Evolutionary conservation across 768 basidiomycete genomes (phyloP).

Genomic region (Tulasnella sp.): DNA sequence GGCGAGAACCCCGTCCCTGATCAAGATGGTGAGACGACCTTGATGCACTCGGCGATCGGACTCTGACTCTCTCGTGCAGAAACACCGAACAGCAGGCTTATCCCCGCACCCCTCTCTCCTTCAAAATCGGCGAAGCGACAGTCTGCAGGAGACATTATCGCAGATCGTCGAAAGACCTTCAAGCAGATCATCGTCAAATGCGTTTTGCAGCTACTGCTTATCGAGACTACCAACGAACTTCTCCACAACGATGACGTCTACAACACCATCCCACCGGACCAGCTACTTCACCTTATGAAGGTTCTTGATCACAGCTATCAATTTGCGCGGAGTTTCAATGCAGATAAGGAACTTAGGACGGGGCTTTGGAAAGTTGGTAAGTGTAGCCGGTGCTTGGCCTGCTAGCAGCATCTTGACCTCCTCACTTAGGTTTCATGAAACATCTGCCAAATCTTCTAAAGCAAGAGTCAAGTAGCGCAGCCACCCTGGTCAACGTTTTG

Average conservation of each 20-base stretch:
- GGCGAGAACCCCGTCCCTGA: slow-evolving; percentile 41
- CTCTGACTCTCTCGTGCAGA: slow-evolving; percentile 42
- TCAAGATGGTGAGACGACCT: not conserved
- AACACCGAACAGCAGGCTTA: slow-evolving; percentile 57
- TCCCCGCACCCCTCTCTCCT: slow-evolving; percentile 87
- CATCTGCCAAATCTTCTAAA: slow-evolving; percentile 92
- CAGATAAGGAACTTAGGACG: slow-evolving; percentile 93
- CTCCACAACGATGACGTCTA: slow-evolving; percentile 91
- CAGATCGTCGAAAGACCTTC: slow-evolving; percentile 80
- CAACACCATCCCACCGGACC: slow-evolving; percentile 87
- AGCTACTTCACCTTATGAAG: slow-evolving; percentile 88
- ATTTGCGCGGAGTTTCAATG: slow-evolving; percentile 96
- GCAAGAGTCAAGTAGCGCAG: slow-evolving; percentile 95
- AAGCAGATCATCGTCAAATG: slow-evolving; percentile 99
- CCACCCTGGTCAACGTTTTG: slow-evolving; percentile 88
- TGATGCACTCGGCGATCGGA: too few species aligned
- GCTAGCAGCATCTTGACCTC: not conserved
- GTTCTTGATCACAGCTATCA: slow-evolving; percentile 96
- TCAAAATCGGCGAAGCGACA: slow-evolving; percentile 48
- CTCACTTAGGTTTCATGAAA: slow-evolving; percentile 88
- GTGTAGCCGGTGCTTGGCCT: slow-evolving; percentile 39
- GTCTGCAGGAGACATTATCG: slow-evolving; percentile 45
- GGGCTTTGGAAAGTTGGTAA: slow-evolving; percentile 99
- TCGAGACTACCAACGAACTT: slow-evolving; percentile 95
- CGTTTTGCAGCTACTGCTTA: slow-evolving; percentile 90